Evolutionary conservation across 1,139 yeast genomes (phyloP).

Genomic region (Blastobotrys aristatus): DNA sequence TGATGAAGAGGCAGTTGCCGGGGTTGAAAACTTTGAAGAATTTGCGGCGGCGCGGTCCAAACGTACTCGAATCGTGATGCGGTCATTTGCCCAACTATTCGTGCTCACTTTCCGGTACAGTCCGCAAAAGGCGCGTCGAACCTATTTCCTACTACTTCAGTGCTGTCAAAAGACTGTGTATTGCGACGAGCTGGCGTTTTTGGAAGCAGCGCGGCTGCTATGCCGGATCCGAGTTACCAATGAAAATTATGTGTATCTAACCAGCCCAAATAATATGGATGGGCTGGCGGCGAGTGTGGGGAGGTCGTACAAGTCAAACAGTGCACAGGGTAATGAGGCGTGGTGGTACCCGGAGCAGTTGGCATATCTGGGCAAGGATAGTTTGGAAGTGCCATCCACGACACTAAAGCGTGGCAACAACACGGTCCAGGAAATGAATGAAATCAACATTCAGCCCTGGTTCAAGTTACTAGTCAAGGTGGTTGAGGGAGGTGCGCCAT

Average conservation of each 20-base stretch:
- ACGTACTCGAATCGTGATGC: conserved; percentile 28
- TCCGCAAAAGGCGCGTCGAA: conserved; percentile 32
- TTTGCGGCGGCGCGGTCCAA: not conserved
- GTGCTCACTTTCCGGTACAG: conserved; percentile 29
- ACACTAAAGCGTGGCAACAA: conserved; percentile 22
- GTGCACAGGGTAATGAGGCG: conserved; percentile 18
- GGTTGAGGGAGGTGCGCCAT: conserved; percentile 48
- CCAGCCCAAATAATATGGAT: conserved; percentile 58
- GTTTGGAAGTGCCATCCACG: conserved; percentile 31
- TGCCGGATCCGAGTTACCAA: conserved; percentile 52
- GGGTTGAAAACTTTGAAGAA: not conserved
- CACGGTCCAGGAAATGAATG: conserved; percentile 10
- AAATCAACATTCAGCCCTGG: conserved; percentile 50
- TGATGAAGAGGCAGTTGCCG: not conserved
- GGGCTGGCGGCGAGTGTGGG: conserved; percentile 59
- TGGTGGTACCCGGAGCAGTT: conserved; percentile 64
- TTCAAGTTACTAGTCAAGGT: conserved; percentile 47
- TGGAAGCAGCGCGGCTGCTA: conserved; percentile 50
- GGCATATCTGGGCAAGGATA: conserved; percentile 44
- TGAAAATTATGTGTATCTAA: conserved; percentile 45
- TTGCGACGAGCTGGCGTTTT: conserved; percentile 33
- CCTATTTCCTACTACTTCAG: conserved; percentile 24
- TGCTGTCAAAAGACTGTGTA: conserved; percentile 21
- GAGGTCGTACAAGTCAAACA: conserved; percentile 39
- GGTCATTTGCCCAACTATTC: conserved; percentile 38